phyloP scores from a whole-genome alignment of 192 early-diverging fungal species.

The Spinellus fusiger region DNA sequence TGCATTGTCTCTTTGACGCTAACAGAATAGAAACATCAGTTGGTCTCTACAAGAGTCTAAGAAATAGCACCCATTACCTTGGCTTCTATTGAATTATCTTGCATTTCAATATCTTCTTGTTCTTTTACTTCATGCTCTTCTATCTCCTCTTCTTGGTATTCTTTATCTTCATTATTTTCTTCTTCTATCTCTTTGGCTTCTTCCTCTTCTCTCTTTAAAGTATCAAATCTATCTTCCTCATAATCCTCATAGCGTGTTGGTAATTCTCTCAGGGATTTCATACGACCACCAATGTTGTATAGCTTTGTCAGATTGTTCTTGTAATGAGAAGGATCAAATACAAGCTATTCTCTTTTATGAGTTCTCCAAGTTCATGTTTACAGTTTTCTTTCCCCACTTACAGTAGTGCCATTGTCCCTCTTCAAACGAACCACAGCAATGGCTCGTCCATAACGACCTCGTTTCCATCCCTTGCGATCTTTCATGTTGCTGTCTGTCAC shows the following conservation, averaged over 20 bases:
- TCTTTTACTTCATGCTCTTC: slow-evolving; percentile 21
- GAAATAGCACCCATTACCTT: no score
- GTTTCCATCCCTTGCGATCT: slow-evolving; percentile 60
- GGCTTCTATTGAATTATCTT: slow-evolving; percentile 20
- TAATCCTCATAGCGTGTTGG: slow-evolving; percentile 20
- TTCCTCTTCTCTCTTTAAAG: neutral
- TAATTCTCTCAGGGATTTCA: slow-evolving; percentile 25
- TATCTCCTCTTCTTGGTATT: slow-evolving; percentile 9
- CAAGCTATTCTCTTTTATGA: no score
- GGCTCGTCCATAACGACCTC: slow-evolving; percentile 63
- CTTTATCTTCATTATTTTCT: slow-evolving; percentile 7
- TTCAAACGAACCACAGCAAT: slow-evolving; percentile 62
- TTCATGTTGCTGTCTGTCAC: slow-evolving; percentile 66
- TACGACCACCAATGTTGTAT: slow-evolving; percentile 32
- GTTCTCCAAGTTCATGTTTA: no score
- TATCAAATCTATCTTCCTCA: slow-evolving; percentile 2
- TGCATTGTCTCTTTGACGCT: slow-evolving; percentile 15
- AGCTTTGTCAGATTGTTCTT: slow-evolving; percentile 60
- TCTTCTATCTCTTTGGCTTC: slow-evolving; percentile 12
- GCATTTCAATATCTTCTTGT: slow-evolving; percentile 24
- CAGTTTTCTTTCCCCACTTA: neutral
- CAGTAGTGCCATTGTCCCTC: slow-evolving; percentile 44
- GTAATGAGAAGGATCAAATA: slow-evolving; percentile 61
- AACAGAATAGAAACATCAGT: neutral
- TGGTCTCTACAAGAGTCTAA: neutral